phyloP scores from a whole-genome alignment of 768 basidiomycete genomes.

The Boletus reticulatus region DNA sequence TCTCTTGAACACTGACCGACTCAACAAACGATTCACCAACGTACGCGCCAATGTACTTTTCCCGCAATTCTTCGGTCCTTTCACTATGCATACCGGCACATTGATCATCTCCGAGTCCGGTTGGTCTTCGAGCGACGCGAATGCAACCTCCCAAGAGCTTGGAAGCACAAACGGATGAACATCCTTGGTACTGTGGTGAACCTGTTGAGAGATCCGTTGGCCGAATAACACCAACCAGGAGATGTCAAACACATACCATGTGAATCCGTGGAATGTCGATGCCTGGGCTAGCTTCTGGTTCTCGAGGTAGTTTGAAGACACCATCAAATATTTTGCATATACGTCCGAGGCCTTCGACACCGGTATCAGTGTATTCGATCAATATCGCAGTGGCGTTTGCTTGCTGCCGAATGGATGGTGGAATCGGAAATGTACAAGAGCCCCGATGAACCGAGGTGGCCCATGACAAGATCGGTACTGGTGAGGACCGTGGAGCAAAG shows the following conservation, averaged over 20 bases:
- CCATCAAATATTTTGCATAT: constrained; percentile 63
- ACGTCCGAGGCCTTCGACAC: constrained; percentile 63
- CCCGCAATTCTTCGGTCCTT: constrained; percentile 83
- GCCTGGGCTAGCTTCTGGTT: constrained; percentile 21
- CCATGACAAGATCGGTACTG: constrained; percentile 55
- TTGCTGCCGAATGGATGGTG: constrained; percentile 10
- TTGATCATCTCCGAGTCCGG: constrained; percentile 12
- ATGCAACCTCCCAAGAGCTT: constrained; percentile 34
- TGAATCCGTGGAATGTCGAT: constrained; percentile 49
- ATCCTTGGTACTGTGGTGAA: constrained; percentile 27
- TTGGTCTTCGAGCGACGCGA: constrained; percentile 12
- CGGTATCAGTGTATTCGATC: constrained; percentile 55
- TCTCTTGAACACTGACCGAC: constrained; percentile 38
- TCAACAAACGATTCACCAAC: constrained; percentile 65
- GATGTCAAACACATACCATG: constrained; percentile 38
- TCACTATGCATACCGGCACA: constrained; percentile 58
- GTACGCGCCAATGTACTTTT: constrained; percentile 88
- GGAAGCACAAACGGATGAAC: constrained; percentile 35
- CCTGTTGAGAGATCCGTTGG: constrained; percentile 21
- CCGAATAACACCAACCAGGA: constrained; percentile 3
- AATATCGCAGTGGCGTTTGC: constrained; percentile 43
- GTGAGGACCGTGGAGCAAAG: constrained; percentile 79
- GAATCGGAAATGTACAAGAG: constrained; percentile 14
- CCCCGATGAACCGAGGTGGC: constrained; percentile 10
- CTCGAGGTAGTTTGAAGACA: constrained; percentile 54